Base-by-base conservation (phyloP, 2,329 filamentous ascomycete genomes). In the Rachicladosporium sp. region DNA sequence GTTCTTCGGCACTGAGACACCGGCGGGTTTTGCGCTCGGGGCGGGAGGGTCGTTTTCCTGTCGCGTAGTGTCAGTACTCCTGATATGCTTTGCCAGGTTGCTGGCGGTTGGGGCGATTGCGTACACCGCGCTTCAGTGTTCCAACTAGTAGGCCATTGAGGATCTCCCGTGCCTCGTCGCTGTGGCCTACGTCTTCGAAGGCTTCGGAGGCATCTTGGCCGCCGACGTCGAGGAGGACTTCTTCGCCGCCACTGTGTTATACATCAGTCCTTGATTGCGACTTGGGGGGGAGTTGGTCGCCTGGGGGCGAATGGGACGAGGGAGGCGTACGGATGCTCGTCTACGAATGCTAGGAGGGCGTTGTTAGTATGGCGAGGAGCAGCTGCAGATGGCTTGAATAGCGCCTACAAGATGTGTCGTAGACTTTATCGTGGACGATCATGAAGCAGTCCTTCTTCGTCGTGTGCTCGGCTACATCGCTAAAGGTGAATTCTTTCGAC, bases 161-260 rank as follows among this genome's bases (percentile, higher is more conserved):
- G 51, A 93, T 89, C 71, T 96, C 89, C 51, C 91, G 82, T 51
- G 91, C 91, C 73, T 98, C 91, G 66, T 98, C 91, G 57, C 84
- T 93, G 81, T 98, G 91, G 60, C 91, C 91, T 58, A 98, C 91
- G 67, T 98, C 91, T 71, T 98, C 91, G 62, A 98, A 98, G 46
- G 91, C 89, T 69, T 96, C 91, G 55, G 91, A 94, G 57, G 84
- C 82, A 66, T 98, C 91, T 69, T 94, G 88, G 53, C 91, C 91
- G 58, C 74, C 91, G 49, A 96, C 88, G 54, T 98, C 91, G 53
- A 98, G 81, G 48, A 98, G 71, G 54, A 98, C 91, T 71, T 98
- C 91, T 70, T 98, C 91, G 69, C 91, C 91, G 71, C 91, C 91
- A 56, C 91, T 96, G 59, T 49, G 31, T 10, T 13, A 13, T 29